Conservation (phyloP, 192 early-diverging fungal species). For the Helicostylum pulchrum region DNA sequence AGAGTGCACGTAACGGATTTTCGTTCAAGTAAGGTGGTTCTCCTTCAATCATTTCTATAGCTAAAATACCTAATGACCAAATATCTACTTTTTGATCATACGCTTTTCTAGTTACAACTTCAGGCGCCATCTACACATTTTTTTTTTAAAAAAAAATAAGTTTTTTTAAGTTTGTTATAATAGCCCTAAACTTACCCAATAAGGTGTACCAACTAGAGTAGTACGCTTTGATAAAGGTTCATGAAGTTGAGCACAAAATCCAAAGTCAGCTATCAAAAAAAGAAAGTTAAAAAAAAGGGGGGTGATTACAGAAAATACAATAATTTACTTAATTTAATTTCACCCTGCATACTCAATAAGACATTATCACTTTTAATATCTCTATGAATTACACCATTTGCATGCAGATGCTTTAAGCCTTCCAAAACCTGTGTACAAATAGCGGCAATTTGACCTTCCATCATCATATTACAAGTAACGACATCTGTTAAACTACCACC, state of each 20-base stretch:
- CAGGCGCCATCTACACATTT: constrained; percentile 88
- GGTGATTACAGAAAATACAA: not conserved
- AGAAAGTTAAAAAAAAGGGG: not conserved
- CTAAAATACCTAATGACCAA: constrained; percentile 98
- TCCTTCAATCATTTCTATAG: constrained; percentile 96
- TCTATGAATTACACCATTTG: constrained; percentile 77
- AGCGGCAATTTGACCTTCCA: constrained; percentile 82
- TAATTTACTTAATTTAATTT: constrained; percentile 73
- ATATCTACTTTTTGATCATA: constrained; percentile 94
- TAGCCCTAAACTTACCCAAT: constrained; percentile 53
- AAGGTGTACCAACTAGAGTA: constrained; percentile 88
- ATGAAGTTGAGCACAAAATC: constrained; percentile 79
- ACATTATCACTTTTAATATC: constrained; percentile 91
- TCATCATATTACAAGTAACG: constrained; percentile 76
- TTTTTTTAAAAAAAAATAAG: not conserved
- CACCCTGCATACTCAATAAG: constrained; percentile 59
- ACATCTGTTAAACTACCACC: constrained; percentile 84
- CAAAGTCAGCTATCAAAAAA: constrained; percentile 71
- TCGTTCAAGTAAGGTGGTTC: constrained; percentile 97
- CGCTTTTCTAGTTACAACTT: constrained; percentile 89
- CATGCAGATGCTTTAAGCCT: constrained; percentile 75
- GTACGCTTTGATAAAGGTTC: constrained; percentile 72
- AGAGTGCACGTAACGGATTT: constrained; percentile 86
- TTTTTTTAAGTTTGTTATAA: not conserved
- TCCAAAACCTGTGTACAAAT: constrained; percentile 75